Percentiles rank a stretch among this genome's conserved stretches.
Evolutionary conservation across 2,329 filamentous ascomycete genomes (phyloP).

Genomic region (Penicillium capsulatum): DNA sequence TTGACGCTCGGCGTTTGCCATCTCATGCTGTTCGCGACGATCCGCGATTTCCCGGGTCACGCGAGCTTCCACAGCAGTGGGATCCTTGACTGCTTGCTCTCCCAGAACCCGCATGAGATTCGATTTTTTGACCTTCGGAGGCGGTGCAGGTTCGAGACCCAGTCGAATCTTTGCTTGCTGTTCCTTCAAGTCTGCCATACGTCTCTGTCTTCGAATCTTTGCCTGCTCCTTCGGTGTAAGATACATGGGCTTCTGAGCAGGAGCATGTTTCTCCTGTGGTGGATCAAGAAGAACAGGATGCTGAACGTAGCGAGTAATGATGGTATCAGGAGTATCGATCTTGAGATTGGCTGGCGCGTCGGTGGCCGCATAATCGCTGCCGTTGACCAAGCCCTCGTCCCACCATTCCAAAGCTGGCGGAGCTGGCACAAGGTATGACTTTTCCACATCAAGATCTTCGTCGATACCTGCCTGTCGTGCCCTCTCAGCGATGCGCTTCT

Average conservation of each 20-base stretch:
- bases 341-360: slow-evolving; percentile 64
- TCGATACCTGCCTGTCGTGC: slow-evolving; percentile 89
- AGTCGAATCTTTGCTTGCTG: slow-evolving; percentile 93
- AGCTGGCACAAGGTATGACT: slow-evolving; percentile 76
- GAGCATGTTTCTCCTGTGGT: slow-evolving; percentile 78
- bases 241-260: slow-evolving; percentile 82
- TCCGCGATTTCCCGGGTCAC: slow-evolving; percentile 92
- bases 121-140: slow-evolving; percentile 93
- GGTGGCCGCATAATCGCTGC: slow-evolving; percentile 68
- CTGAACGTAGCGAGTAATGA: slow-evolving; percentile 87
- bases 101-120: slow-evolving; percentile 97
- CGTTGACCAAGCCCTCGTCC: slow-evolving; percentile 82
- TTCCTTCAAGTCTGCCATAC: slow-evolving; percentile 92
- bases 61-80: slow-evolving; percentile 90
- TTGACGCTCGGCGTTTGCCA: slow-evolving; percentile 76
- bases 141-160: slow-evolving; percentile 81
- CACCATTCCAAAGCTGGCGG: slow-evolving; percentile 96
- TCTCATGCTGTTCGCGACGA: slow-evolving; percentile 71
- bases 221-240: slow-evolving; percentile 86
- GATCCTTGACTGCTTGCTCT: slow-evolving; percentile 89
- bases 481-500: slow-evolving; percentile 82
- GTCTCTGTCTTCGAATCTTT: slow-evolving; percentile 81
- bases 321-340: slow-evolving; percentile 71
- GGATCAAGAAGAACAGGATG: slow-evolving; percentile 88
- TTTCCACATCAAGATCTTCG: slow-evolving; percentile 83